Base-by-base conservation (phyloP, 495 filamentous ascomycete species). In the Penicillium diatomitis region DNA sequence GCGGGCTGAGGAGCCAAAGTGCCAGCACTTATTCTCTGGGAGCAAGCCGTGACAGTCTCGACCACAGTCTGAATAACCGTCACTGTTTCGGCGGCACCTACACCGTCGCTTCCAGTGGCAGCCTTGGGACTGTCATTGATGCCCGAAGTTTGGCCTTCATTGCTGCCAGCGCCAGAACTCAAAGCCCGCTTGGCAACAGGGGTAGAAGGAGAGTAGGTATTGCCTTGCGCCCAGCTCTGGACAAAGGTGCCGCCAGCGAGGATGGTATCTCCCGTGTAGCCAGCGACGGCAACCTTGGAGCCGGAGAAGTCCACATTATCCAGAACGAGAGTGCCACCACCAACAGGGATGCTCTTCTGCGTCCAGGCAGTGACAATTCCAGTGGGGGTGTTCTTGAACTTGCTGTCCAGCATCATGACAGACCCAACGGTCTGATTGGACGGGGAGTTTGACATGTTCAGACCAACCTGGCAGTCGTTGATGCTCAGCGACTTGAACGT, bases 241-340 rank as follows among this genome's bases (percentile, higher is more conserved):
- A 96, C 74, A 43, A 82, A 80, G 11, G 80, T 73, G 47, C 86
- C 84, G 53, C 91, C 90, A 11, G 70, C 64, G 11, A 95, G 72
- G 46, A 96, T 78, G 4, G 69, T 76, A 10, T 69, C 70, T 10
- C 77, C 77, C 32, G 73, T 69, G 3, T 68, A 50, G 29, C 70
- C 66, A 32, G 73, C 71, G 8, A 88, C 78, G 38, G 77, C 81
- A 28, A 65, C 55, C 32, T 63, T 67, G 33, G 77, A 76, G 35
- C 78, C 77, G 27, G 64, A 69, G 61, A 95, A 84, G 56, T 88
- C 85, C 32, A 94, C 86, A 51, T 97, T 96, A 60, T 96, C 88
- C 10, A 97, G 63, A 39, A 96, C 71, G 27, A 95, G 72, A 6
- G 84, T 88, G 47, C 84, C 87, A 58, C 85, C 90, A 50, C 86